Conservation (phyloP, 2,329 filamentous ascomycete species). For the Pseudogymnoascus pannorum region DNA sequence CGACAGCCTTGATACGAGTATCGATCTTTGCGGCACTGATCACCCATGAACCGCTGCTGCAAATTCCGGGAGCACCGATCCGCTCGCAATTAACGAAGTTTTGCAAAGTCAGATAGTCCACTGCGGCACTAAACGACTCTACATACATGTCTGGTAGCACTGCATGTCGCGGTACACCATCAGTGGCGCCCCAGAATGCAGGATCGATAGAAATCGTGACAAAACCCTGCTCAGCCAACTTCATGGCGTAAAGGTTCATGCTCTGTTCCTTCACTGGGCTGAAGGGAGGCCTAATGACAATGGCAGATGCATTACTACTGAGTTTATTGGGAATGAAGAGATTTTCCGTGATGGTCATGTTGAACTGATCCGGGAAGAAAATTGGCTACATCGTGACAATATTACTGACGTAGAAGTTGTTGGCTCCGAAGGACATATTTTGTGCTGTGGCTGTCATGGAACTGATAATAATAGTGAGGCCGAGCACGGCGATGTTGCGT, state of each 20-base stretch:
- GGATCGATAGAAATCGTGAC: slow-evolving; percentile 23
- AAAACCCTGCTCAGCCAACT: slow-evolving; percentile 24
- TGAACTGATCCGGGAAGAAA: slow-evolving; percentile 10
- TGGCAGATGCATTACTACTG: slow-evolving; percentile 9
- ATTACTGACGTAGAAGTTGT: slow-evolving; percentile 11
- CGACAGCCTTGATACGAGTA: slow-evolving; percentile 22
- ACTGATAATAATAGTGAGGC: slow-evolving; percentile 11
- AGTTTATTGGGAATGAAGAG: slow-evolving; percentile 11
- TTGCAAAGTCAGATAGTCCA: slow-evolving; percentile 26
- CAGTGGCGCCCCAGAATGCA: slow-evolving; percentile 24
- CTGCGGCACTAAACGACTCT: slow-evolving; percentile 28
- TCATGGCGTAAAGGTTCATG: slow-evolving; percentile 12
- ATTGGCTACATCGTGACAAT: slow-evolving; percentile 11
- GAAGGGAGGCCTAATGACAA: slow-evolving; percentile 11
- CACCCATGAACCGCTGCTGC: slow-evolving; percentile 27
- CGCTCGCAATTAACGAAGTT: slow-evolving; percentile 25
- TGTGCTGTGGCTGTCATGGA: slow-evolving; percentile 5
- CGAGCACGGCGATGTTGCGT: slow-evolving; percentile 10
- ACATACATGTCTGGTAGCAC: slow-evolving; percentile 25
- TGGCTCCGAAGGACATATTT: slow-evolving; percentile 13
- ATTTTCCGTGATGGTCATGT: slow-evolving; percentile 7
- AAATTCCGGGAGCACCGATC: slow-evolving; percentile 28
- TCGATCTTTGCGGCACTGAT: slow-evolving; percentile 32
- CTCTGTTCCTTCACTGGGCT: slow-evolving; percentile 13
- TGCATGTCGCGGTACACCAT: slow-evolving; percentile 24